Evolutionary conservation across 169 alveolate genomes (phyloP).

Genomic region (Plasmodium vivax): DNA sequence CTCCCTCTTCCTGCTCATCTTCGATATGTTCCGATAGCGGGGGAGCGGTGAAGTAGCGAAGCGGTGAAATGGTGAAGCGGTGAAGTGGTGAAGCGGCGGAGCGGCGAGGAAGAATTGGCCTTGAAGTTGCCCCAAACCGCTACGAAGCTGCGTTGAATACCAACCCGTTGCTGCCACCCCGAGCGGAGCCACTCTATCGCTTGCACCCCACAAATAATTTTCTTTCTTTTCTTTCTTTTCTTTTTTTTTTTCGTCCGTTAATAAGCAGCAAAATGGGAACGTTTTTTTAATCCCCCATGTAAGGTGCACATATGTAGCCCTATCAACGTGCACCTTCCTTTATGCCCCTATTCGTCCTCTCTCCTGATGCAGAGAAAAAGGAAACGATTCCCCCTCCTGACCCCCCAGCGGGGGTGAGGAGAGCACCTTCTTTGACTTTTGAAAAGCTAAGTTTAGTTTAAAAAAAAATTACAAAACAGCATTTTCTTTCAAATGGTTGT

Average conservation of each 20-base stretch:
- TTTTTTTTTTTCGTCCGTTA: neutral
- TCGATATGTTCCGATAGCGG: constrained; percentile 41
- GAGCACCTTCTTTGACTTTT: neutral
- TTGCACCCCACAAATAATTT: neutral
- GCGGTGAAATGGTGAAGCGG: neutral
- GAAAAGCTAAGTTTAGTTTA: neutral
- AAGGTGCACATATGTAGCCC: neutral
- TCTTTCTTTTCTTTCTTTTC: too few relatives aligned
- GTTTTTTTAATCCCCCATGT: neutral
- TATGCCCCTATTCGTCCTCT: neutral
- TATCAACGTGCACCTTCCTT: neutral
- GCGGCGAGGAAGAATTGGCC: neutral
- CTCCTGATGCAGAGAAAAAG: neutral
- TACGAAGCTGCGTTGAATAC: neutral
- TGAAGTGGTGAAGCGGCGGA: neutral
- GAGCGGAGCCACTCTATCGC: neutral
- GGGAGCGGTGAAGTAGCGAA: neutral
- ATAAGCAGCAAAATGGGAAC: neutral
- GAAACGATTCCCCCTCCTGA: neutral
- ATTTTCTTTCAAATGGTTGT: neutral
- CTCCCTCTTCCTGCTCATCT: constrained; percentile 41
- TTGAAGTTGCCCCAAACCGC: neutral
- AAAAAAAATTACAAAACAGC: neutral
- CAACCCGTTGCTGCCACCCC: neutral
- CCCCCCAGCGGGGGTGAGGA: neutral